Evolutionary conservation across 331 rosid genomes (phyloP).

Genomic region (Malus hybrid): DNA sequence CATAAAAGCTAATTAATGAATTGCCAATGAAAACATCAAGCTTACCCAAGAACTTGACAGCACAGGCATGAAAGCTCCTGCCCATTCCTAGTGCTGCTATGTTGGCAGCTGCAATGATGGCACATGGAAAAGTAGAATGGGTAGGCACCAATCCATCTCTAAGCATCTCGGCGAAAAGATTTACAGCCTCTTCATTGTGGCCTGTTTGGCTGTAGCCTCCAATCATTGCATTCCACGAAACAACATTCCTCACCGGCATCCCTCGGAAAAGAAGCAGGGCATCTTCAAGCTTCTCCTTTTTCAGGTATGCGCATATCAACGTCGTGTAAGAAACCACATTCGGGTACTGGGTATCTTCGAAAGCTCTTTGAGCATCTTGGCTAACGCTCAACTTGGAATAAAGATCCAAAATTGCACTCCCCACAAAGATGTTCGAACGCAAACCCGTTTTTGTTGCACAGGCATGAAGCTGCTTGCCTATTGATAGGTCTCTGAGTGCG

Average conservation of each 20-base stretch:
- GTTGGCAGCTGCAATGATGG: conserved; percentile 61
- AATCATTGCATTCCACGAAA: conserved; percentile 88
- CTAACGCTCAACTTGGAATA: conserved; percentile 57
- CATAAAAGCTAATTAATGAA: conserved; percentile 74
- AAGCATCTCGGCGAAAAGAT: conserved; percentile 57
- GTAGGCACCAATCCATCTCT: conserved; percentile 59
- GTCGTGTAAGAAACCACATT: conserved; percentile 86
- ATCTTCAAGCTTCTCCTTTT: conserved; percentile 44
- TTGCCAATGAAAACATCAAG: conserved; percentile 57
- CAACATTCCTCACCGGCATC: conserved; percentile 73
- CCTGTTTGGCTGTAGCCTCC: conserved; percentile 87
- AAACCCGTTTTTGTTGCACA: conserved; percentile 52
- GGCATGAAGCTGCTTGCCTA: conserved; percentile 70
- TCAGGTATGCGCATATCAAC: conserved; percentile 64
- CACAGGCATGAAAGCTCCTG: conserved; percentile 72
- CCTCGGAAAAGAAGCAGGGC: conserved; percentile 49
- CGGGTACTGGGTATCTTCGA: conserved; percentile 46
- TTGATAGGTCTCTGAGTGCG: conserved; percentile 18
- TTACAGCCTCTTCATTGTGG: conserved; percentile 72
- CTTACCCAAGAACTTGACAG: conserved; percentile 69
- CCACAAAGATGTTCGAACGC: conserved; percentile 54
- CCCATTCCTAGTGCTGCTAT: conserved; percentile 76
- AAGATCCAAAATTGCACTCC: conserved; percentile 74
- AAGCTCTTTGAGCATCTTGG: conserved; percentile 52
- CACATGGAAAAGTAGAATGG: conserved; percentile 79